Base-by-base conservation (phyloP, 495 filamentous ascomycete genomes). In the Penicillium paxilli region DNA sequence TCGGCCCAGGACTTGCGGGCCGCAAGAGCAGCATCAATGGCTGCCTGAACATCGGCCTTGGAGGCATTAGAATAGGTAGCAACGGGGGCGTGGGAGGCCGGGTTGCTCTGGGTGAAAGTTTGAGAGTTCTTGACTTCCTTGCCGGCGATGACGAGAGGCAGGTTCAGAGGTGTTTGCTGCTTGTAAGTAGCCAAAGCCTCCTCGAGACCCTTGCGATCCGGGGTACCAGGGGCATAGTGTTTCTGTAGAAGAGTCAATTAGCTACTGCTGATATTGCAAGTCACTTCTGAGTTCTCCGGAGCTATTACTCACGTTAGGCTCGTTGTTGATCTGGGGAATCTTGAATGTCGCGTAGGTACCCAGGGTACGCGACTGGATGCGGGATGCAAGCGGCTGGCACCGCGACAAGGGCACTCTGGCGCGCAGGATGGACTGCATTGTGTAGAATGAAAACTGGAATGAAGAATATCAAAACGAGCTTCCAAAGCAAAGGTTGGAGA, bases 291-390 rank as follows among this genome's bases (percentile, higher is more conserved):
- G n/a, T n/a, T n/a, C n/a, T n/a, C n/a, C n/a, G n/a, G n/a, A n/a
- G n/a, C n/a, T n/a, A n/a, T n/a, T 40, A 78, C 89, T 66, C 76
- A 96, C 94, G 66, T 96, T 98, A 17, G 90, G 90, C 72, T 98
- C 94, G 63, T 98, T 98, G 61, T 86, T 78, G 51, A 96, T 81
- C 56, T 83, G 86, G 41, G 94, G 94, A 21, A 92, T 81, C 74
- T 89, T 95, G 80, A 97, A 98, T 41, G 83, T 78, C 32, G 91
- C 91, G 45, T 92, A 81, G 22, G 76, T 77, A 47, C 72, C 71
- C 65, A 79, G 71, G 11, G 66, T 52, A 16, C 72, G 68, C 8
- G 57, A 49, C 22, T 63, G 59, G 38, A 66, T 45, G 61, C 65
- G 60, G 60, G 50, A 62, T 51, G 58, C 51, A 19, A 63, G 54